These are phyloP conservation scores for Coccomyxa subellipsoidea DNA, from an alignment of 163 green algal species.

Conservation along the genomic window DNA sequence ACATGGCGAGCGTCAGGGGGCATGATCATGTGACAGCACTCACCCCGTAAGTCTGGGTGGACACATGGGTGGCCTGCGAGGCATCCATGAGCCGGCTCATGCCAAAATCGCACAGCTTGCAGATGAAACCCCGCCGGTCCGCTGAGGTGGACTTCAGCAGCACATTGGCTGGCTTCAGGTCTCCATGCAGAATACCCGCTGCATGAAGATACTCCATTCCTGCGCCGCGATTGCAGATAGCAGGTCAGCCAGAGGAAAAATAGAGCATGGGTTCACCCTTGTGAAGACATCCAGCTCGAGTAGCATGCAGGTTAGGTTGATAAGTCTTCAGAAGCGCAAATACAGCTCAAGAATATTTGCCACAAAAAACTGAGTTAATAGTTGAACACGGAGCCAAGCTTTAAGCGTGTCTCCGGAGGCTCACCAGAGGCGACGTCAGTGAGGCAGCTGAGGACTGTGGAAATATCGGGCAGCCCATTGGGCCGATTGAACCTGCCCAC, in stretches of 20 bases:
- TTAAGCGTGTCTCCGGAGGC: too few species aligned
- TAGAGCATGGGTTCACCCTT: too few species aligned
- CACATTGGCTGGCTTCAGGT: conserved; percentile 27
- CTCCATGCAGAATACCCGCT: conserved; percentile 8
- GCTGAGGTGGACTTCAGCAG: conserved; percentile 33
- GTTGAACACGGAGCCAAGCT: too few species aligned
- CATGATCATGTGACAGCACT: background rate
- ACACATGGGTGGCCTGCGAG: conserved; percentile 23
- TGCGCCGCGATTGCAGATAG: background rate
- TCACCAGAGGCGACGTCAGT: background rate
- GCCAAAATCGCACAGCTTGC: conserved; percentile 36
- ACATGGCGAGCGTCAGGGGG: too few species aligned
- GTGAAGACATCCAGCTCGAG: too few species aligned
- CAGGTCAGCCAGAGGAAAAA: background rate
- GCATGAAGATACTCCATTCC: conserved; percentile 16
- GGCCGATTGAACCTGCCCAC: background rate
- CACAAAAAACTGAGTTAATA: too few species aligned
- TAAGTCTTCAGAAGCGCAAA: too few species aligned
- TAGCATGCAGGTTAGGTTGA: too few species aligned
- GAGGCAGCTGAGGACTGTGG: background rate
- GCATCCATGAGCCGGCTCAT: conserved; percentile 23
- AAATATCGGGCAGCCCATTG: background rate
- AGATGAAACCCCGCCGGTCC: conserved; percentile 26
- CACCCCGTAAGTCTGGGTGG: conserved; percentile 30
- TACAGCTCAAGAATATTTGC: too few species aligned